phyloP scores from a whole-genome alignment of 257 asterid species.

The Nyctanthes arbortristis region DNA sequence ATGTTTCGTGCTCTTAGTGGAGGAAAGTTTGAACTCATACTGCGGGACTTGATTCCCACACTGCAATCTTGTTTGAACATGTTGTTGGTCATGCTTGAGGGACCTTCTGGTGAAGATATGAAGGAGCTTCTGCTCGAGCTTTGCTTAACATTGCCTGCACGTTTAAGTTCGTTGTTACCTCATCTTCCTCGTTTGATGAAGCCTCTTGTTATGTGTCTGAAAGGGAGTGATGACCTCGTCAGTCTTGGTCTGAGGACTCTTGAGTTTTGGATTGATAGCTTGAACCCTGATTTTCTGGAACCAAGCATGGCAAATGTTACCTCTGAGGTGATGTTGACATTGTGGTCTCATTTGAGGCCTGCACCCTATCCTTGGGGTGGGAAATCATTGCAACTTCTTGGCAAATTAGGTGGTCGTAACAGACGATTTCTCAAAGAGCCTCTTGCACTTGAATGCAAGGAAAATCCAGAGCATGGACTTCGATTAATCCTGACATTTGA shows the following conservation, averaged over 20 bases:
- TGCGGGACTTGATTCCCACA: constrained; percentile 85
- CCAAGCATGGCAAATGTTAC: constrained; percentile 99
- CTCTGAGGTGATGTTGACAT: constrained; percentile 96
- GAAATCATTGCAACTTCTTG: constrained; percentile 93
- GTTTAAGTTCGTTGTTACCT: constrained; percentile 92
- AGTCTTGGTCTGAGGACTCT: constrained; percentile 96
- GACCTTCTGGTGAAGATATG: constrained; percentile 96
- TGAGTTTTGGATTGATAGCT: constrained; percentile 99
- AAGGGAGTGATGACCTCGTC: constrained; percentile 90
- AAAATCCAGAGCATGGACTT: constrained; percentile 98
- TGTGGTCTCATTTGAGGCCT: constrained; percentile 98
- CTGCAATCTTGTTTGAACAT: constrained; percentile 90
- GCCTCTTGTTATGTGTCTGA: constrained; percentile 98
- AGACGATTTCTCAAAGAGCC: constrained; percentile 99
- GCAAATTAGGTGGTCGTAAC: constrained; percentile 98
- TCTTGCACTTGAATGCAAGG: constrained; percentile 97
- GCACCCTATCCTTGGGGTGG: constrained; percentile 97
- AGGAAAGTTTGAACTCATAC: constrained; percentile 89
- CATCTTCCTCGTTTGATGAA: constrained; percentile 97
- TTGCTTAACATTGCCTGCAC: constrained; percentile 86
- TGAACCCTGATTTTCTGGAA: constrained; percentile 98
- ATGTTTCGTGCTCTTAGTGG: constrained; percentile 98
- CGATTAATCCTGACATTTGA: constrained; percentile 95
- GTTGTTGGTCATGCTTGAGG: constrained; percentile 95
- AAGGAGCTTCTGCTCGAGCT: constrained; percentile 87